These are phyloP conservation scores for Stellera chamaejasme DNA, from an alignment of 345 rosid genomes.

Conservation along the genomic window DNA sequence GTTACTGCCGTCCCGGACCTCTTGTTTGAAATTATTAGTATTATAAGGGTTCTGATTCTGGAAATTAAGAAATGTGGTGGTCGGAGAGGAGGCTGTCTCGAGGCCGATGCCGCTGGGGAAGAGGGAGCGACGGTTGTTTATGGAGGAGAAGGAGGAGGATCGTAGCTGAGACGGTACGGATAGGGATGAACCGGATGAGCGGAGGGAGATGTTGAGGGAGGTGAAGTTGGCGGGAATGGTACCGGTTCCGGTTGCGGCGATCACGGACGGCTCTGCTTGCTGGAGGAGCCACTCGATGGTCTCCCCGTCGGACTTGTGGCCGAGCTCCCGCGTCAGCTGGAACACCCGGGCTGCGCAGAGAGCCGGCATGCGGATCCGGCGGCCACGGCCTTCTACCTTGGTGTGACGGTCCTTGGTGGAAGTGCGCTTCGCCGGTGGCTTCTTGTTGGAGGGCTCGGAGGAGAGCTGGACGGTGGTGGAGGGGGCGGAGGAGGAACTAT, in stretches of 20 bases:
- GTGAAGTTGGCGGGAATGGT: conserved; percentile 98
- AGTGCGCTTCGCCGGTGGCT: conserved; percentile 69
- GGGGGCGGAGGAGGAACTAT: conserved; percentile 46
- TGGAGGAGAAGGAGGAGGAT: conserved; percentile 45
- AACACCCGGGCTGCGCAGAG: conserved; percentile 99
- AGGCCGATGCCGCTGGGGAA: conserved; percentile 47
- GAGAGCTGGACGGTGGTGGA: conserved; percentile 29
- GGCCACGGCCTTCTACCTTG: conserved; percentile 91
- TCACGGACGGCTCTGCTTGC: conserved; percentile 94
- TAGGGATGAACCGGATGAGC: conserved; percentile 84
- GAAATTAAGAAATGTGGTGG: conserved; percentile 68
- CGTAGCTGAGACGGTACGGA: conserved; percentile 82
- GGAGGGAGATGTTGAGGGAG: conserved; percentile 81
- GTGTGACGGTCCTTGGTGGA: conserved; percentile 96
- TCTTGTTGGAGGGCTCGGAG: conserved; percentile 39
- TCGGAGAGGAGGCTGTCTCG: conserved; percentile 19
- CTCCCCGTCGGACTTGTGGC: conserved; percentile 93
- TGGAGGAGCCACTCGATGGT: conserved; percentile 98
- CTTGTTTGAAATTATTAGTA: conserved; percentile 34
- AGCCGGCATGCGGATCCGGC: conserved; percentile 99
- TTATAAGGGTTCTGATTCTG: conserved; percentile 35
- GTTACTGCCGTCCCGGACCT: conserved; percentile 27
- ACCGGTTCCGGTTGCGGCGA: conserved; percentile 97
- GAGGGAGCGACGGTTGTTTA: conserved; percentile 40
- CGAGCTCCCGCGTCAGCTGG: conserved; percentile 84